Percentiles rank a stretch among this genome's conserved stretches.
phyloP scores from a whole-genome alignment of 179 eudicot genomes.

The Amaranthus tricolor region DNA sequence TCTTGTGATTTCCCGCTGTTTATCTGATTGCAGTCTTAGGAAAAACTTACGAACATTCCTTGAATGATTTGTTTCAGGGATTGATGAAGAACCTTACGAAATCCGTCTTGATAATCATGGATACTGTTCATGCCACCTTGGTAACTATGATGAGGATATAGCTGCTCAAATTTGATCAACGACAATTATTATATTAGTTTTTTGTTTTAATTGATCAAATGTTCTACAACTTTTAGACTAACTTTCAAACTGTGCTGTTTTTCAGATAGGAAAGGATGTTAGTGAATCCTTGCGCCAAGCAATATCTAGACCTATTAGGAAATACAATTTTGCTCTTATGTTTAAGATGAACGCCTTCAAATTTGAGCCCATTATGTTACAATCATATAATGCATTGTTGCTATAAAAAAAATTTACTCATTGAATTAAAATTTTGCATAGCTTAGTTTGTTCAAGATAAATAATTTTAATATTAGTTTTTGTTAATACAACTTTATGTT shows the following conservation, averaged over 20 bases:
- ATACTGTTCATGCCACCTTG: constrained; percentile 18
- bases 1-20: too few relatives aligned
- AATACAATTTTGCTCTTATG: too few relatives aligned
- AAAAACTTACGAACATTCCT: background rate
- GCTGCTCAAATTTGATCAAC: background rate
- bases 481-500: too few relatives aligned
- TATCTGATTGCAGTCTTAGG: too few relatives aligned
- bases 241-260: constrained; percentile 7
- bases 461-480: too few relatives aligned
- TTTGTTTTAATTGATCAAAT: background rate
- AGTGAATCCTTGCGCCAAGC: constrained; percentile 60
- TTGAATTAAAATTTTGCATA: too few relatives aligned
- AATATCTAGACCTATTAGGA: constrained; percentile 31
- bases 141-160: background rate
- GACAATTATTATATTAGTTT: background rate
- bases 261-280: constrained; percentile 77
- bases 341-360: too few relatives aligned
- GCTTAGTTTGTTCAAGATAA: too few relatives aligned
- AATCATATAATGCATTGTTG: too few relatives aligned
- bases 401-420: too few relatives aligned
- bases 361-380: too few relatives aligned
- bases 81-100: constrained; percentile 80
- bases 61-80: constrained; percentile 47
- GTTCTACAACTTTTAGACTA: background rate
- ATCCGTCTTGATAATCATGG: constrained; percentile 72